Conservation (phyloP, 2,329 filamentous ascomycete species). For the Lachnellula arida region DNA sequence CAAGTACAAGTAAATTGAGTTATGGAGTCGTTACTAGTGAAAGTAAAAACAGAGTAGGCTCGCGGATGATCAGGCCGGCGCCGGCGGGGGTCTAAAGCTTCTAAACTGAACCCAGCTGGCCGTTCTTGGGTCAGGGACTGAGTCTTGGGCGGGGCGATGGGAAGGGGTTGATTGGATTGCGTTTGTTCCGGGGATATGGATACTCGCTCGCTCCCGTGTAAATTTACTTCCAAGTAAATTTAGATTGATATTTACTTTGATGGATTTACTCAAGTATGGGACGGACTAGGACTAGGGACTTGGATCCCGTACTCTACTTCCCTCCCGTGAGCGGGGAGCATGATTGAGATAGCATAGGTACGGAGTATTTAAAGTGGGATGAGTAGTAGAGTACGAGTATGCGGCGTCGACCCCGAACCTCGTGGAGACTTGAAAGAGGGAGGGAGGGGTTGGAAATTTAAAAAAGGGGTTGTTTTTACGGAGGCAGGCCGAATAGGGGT, state of each 20-base stretch:
- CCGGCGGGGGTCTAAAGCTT: not conserved
- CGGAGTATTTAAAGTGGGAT: no score
- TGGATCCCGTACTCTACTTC: not conserved
- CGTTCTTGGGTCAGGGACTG: not conserved
- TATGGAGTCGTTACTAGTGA: no score
- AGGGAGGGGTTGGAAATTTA: not conserved
- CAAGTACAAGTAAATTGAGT: no score
- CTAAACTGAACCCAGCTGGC: not conserved
- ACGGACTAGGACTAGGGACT: not conserved
- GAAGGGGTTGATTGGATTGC: not conserved
- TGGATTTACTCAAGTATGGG: not conserved
- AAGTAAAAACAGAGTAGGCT: not conserved
- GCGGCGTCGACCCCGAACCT: no score
- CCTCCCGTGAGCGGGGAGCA: no score
- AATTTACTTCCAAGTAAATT: no score
- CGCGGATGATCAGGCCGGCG: conserved; percentile 1
- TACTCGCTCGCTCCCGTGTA: not conserved
- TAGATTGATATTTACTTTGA: no score
- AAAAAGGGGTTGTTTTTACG: not conserved
- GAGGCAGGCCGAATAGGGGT: not conserved
- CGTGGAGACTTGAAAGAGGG: not conserved
- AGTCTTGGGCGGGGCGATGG: not conserved
- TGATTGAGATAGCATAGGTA: no score
- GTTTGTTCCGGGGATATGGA: not conserved
- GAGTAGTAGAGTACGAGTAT: no score